Evolutionary conservation across 768 basidiomycete genomes (phyloP).

Genomic region (Tricholoma terreum): DNA sequence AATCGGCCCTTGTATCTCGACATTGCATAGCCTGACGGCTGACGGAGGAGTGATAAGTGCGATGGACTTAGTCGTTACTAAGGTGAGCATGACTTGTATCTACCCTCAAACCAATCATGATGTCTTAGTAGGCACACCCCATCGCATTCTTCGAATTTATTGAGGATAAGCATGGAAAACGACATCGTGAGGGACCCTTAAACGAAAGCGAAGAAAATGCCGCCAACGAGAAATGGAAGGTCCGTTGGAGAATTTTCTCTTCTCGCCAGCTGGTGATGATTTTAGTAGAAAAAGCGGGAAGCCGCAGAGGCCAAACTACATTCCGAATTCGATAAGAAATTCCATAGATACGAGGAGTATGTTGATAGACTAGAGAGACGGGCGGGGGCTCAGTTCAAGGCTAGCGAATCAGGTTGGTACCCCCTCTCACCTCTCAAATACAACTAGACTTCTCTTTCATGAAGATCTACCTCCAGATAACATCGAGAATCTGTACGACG

Average conservation of each 20-base stretch:
- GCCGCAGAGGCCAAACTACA: conserved; percentile 56
- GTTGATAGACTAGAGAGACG: conserved; percentile 62
- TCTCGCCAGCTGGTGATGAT: neutral
- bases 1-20: conserved; percentile 61
- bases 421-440: neutral
- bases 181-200: conserved; percentile 56
- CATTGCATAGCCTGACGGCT: conserved; percentile 70
- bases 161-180: conserved; percentile 46
- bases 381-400: conserved; percentile 44
- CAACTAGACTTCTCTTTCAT: conserved; percentile 2
- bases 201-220: conserved; percentile 66
- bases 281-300: conserved; percentile 52
- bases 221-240: conserved; percentile 68
- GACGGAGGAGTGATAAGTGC: conserved; percentile 80
- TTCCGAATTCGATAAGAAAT: conserved; percentile 53
- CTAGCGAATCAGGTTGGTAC: conserved; percentile 39
- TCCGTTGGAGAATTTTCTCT: conserved; percentile 27
- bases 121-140: conserved; percentile 52
- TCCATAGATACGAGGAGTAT: conserved; percentile 52
- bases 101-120: neutral
- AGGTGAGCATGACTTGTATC: conserved; percentile 36
- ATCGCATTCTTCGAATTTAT: conserved; percentile 77
- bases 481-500: conserved; percentile 57
- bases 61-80: conserved; percentile 71
- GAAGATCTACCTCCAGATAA: conserved; percentile 43